Conservation (phyloP, 495 filamentous ascomycete species). For the Xylaria telfairii region DNA sequence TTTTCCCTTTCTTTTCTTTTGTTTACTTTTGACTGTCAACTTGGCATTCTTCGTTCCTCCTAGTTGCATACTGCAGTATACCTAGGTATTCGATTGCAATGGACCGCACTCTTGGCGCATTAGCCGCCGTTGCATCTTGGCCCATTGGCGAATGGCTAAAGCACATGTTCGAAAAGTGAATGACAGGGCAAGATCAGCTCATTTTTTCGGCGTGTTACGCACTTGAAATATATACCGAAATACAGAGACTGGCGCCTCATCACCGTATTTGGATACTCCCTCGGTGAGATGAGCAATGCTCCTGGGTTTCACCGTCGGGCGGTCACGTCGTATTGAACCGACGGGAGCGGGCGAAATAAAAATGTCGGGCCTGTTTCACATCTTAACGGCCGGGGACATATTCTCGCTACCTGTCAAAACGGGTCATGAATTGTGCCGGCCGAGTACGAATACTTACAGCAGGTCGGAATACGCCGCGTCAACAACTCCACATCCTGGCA, state of each 20-base stretch:
- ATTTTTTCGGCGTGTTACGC: too few species aligned
- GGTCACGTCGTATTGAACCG: too few species aligned
- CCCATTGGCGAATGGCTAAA: neutral
- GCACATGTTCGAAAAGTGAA: too few species aligned
- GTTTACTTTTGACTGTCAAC: too few species aligned
- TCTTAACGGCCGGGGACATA: neutral
- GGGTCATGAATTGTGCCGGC: neutral
- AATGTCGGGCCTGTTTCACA: neutral
- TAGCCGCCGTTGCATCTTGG: neutral
- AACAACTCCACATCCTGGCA: neutral
- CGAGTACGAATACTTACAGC: too few species aligned
- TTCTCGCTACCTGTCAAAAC: neutral
- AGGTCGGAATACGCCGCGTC: neutral
- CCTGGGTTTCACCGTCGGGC: neutral
- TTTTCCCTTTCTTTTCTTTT: too few species aligned
- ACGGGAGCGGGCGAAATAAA: neutral
- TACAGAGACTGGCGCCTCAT: too few species aligned
- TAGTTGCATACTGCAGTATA: too few species aligned
- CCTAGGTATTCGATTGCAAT: too few species aligned
- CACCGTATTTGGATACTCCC: neutral
- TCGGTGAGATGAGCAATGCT: neutral
- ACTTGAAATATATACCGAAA: too few species aligned
- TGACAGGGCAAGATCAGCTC: too few species aligned
- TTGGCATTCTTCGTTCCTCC: too few species aligned
- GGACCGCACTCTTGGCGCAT: neutral